Base-by-base conservation (phyloP, 2,329 filamentous ascomycete genomes). In the Calycina marina region DNA sequence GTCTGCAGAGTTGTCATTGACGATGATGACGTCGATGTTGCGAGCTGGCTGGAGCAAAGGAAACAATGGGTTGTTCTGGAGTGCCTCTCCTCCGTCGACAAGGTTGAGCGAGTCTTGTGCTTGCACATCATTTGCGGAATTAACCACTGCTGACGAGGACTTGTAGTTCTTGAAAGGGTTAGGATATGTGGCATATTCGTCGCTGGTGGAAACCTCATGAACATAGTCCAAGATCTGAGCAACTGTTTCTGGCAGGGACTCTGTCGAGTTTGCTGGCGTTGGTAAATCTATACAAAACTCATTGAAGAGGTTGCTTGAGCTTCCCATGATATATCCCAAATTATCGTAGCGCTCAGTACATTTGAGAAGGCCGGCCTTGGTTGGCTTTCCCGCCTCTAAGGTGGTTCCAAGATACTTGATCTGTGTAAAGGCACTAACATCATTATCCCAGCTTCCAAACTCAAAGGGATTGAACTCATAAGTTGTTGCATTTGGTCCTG, bases 381-480 rank as follows among this genome's bases (percentile, higher is more conserved):
- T 47, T 3, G 59, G 53, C 2, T 38, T 28, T 41, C 74, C 75
- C 30, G 58, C 56, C 40, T 55, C 55, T 39, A 78, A 65, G 38
- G 63, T 59, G 30, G 71, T 72, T 16, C 70, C 76, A 16, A 77
- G 60, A 47, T 72, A 79, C 34, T 60, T 52, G 1, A 68, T 69
- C 3, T 64, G 66, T 6, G 61, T 68, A 46, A 79, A 80, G 22
- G 70, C 72, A 27, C 56, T 60, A 5, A 73, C 60, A 6, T 67
- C 69, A 0, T 57, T 56, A 49, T 80, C 75, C 56, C 66, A 78
- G 12, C 63, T 67, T 39, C 76, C 76, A 39, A 77, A 69, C 50
- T 80, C 75, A 53, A 63, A 78, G 2, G 76, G 71, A 38, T 61
- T 65, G 52, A 79, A 71, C 44, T 80, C 76, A 44, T 67, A 79